Evolutionary conservation across 495 filamentous ascomycete genomes (phyloP), one percentile per base, ranked within the genome.

Genomic region (Pyrenopolyporus hunteri): DNA sequence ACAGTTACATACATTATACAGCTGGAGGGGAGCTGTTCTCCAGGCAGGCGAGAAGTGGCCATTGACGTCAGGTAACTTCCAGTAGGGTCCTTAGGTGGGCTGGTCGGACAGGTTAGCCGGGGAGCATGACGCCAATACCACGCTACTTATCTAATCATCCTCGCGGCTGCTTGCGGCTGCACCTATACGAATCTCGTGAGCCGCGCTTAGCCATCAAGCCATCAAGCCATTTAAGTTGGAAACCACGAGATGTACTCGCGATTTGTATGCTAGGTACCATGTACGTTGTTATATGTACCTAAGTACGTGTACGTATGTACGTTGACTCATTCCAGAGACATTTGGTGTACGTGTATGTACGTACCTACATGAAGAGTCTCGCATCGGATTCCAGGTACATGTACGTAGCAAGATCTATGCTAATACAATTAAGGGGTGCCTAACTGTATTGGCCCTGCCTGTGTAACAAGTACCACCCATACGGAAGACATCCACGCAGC

Each of bases 121-220:
- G n/a, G n/a, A n/a, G n/a, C n/a, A n/a, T n/a, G n/a, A n/a, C 26
- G 26, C 9, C 26, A 29, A 29, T 29, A 29, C 26, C 26, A n/a
- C n/a, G n/a, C n/a, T n/a, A n/a, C n/a, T 31, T 31, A 48, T 32
- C 25, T 50, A 43, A 51, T 43, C 46, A 28, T 1, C n/a, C 11
- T 48, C 14, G 43, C 29, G 33, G 54, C 54, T 49, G 4, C 4
- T 54, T 33, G 16, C 28, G 45, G 45, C 45, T 46, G 25, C 43
- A 9, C 16, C 11, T 31, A 13, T 26, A 14, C 17, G n/a, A 32
- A n/a, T 59, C 56, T 59, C 47, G 46, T 59, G 56, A 59, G 56
- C 56, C 47, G 56, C 47, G 22, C 39, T 37, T 60, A 61, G 19
- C 49, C 29, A 53, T 63, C 59, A 60, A 54, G 8, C 57, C 49